Evolutionary conservation across 176 grass and related monocot species (phyloP), one percentile per base, ranked within the genome.

Genomic region (Pontederia paniculata): DNA sequence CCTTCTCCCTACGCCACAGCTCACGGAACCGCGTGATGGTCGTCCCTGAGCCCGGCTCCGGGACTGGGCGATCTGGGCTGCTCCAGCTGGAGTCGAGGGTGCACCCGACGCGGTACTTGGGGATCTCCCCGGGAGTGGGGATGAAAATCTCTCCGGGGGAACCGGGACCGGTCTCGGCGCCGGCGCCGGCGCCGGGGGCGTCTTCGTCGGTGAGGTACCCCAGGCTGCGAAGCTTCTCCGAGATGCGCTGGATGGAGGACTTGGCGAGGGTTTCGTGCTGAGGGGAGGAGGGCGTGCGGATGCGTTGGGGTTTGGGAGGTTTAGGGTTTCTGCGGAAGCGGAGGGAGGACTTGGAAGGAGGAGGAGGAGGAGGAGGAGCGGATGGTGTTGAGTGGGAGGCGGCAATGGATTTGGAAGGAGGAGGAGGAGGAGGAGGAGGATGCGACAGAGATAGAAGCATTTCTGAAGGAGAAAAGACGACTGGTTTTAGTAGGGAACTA

Each of bases 161-260:
- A 10, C 74, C 44, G 23, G 65, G 44, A 42, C 52, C 41, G 10
- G 20, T 19, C 43, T 17, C 17, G 42, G 28, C 9, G n/a, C 57
- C 5, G 45, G 9, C 17, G 60, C 3, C 50, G 46, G 15, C 48
- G 45, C 16, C 0, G 37, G 69, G 21, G 6, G 66, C 13, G 44
- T 18, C 25, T 11, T 81, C 16, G 9, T 55, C 31, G n/a, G 78
- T 83, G 41, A 95, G 55, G 59, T 81, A 81, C 12, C 90, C 82
- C 41, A 89, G 90, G 63, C 74, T 84, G 21, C 85, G 84, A 43
- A 95, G 90, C 76, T 96, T 96, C 15, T 89, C 79, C 45, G 90
- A 89, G 76, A 95, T 95, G 31, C 90, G 69, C 50, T 78, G 67
- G 70, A 95, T 81, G 45, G 82, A 73, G 45, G 81, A 89, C 57